Base-by-base conservation (phyloP, 495 filamentous ascomycete species). In the Darksidea phi region DNA sequence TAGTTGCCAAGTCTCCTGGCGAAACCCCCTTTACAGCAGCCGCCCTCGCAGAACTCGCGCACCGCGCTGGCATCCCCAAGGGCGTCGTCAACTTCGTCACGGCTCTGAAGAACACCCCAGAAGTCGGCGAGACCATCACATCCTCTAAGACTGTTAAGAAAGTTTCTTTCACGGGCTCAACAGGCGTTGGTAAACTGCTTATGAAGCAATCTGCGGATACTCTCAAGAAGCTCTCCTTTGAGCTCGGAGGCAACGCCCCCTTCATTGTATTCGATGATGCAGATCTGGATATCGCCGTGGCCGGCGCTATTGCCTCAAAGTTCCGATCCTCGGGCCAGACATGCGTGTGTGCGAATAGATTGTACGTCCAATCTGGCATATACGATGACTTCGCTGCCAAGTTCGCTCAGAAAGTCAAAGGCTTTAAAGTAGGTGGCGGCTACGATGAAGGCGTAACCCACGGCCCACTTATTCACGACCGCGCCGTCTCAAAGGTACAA, bases 201-300 rank as follows among this genome's bases (percentile, higher is more conserved):
- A 84, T 85, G 28, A 73, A 75, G 5, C 78, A 83, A 64, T 83
- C 82, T 43, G 76, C 85, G 0, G 77, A 80, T 20, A 83, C 84
- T 1, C 72, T 89, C 51, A 89, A 88, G 75, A 90, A 89, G 63
- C 70, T 87, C 11, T 86, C 84, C 1, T 81, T 89, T 28, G 87
- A 90, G 72, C 78, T 90, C 23, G 87, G 87, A 26, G 87, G 87
- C 4, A 89, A 90, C 70, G 87, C 86, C 45, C 87, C 87, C 0
- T 88, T 88, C 72, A 76, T 89, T 43, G 80, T 89, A 6, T 89
- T 90, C 66, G 83, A 88, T 48, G 87, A 90, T 69, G 86, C 87
- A 18, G 83, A 88, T 54, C 73, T 89, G 15, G 80, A 87, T 17
- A 76, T 81, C 50, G 84, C 86, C 3, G 73, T 85, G 8, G 76